phyloP scores from a whole-genome alignment of 108 stramenopile genomes.

The Aurantiochytrium sp. region DNA sequence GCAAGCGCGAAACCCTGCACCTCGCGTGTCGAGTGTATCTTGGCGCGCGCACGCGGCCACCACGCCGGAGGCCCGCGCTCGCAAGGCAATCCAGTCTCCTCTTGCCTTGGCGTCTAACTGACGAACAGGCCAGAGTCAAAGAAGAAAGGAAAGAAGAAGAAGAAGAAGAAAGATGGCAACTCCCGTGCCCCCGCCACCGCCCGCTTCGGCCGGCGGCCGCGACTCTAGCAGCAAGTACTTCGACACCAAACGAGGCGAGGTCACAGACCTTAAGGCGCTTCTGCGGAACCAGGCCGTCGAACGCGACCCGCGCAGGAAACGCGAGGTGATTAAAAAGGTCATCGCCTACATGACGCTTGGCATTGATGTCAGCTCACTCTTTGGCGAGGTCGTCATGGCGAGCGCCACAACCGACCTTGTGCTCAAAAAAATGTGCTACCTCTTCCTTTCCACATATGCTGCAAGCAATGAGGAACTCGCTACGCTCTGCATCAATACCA shows the following conservation, averaged over 20 bases:
- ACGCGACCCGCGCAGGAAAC: conserved; percentile 77
- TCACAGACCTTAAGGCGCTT: conserved; percentile 81
- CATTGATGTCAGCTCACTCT: conserved; percentile 95
- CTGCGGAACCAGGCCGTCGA: conserved; percentile 81
- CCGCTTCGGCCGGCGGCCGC: background rate
- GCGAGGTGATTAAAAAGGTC: conserved; percentile 98
- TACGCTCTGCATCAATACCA: conserved; percentile 97
- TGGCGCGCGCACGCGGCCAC: too few species aligned
- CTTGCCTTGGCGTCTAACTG: too few species aligned
- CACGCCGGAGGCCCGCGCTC: too few species aligned
- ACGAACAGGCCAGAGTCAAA: too few species aligned
- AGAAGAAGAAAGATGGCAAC: background rate
- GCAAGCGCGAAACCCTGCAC: too few species aligned
- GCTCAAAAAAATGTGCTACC: conserved; percentile 99
- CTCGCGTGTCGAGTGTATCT: too few species aligned
- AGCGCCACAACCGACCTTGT: conserved; percentile 88
- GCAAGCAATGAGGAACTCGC: conserved; percentile 89
- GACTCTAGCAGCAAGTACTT: conserved; percentile 59
- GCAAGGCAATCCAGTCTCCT: too few species aligned
- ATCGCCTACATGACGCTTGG: conserved; percentile 99
- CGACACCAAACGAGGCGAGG: conserved; percentile 87
- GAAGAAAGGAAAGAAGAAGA: too few species aligned
- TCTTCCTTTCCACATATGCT: conserved; percentile 95
- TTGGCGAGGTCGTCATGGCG: conserved; percentile 96
- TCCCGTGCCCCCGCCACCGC: background rate